These are phyloP conservation scores for Ogataea chonburiensis DNA, from an alignment of 805 yeast species.

Conservation along the genomic window DNA sequence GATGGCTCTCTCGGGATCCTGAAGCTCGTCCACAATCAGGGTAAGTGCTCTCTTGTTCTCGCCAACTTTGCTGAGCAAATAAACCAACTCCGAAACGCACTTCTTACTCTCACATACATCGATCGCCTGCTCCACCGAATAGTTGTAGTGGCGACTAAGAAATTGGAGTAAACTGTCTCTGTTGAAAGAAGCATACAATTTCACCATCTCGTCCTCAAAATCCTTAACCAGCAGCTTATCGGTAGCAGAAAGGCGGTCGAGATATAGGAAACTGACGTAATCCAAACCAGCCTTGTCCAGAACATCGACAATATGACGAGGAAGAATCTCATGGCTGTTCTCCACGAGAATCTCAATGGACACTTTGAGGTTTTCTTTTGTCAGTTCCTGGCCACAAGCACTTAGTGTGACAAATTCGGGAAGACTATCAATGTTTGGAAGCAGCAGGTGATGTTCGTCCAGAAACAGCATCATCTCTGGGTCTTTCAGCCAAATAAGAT, in stretches of 20 bases:
- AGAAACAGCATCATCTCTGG: conserved; percentile 54
- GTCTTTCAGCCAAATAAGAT: conserved; percentile 58
- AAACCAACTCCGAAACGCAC: conserved; percentile 72
- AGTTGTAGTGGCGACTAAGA: conserved; percentile 57
- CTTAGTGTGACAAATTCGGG: conserved; percentile 49
- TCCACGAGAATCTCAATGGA: conserved; percentile 57
- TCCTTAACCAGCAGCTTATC: conserved; percentile 56
- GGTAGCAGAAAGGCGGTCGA: conserved; percentile 53
- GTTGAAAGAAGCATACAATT: conserved; percentile 63
- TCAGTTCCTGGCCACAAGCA: conserved; percentile 33
- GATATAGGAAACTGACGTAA: conserved; percentile 59
- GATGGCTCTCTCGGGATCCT: conserved; percentile 80
- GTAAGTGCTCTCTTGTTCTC: conserved; percentile 71
- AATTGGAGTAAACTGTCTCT: conserved; percentile 55
- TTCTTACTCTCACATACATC: conserved; percentile 53
- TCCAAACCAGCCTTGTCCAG: conserved; percentile 44
- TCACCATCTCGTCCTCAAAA: conserved; percentile 67
- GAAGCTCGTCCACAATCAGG: conserved; percentile 71
- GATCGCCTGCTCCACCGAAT: conserved; percentile 71
- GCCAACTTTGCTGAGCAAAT: conserved; percentile 78
- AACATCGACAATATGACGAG: conserved; percentile 48
- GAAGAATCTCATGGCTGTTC: conserved; percentile 62
- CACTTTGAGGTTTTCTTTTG: conserved; percentile 38
- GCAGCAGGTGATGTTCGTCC: conserved; percentile 60
- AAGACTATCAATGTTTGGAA: conserved; percentile 45